Conservation (phyloP, 2,329 filamentous ascomycete species). For the Cucurbitaria berberidis region DNA sequence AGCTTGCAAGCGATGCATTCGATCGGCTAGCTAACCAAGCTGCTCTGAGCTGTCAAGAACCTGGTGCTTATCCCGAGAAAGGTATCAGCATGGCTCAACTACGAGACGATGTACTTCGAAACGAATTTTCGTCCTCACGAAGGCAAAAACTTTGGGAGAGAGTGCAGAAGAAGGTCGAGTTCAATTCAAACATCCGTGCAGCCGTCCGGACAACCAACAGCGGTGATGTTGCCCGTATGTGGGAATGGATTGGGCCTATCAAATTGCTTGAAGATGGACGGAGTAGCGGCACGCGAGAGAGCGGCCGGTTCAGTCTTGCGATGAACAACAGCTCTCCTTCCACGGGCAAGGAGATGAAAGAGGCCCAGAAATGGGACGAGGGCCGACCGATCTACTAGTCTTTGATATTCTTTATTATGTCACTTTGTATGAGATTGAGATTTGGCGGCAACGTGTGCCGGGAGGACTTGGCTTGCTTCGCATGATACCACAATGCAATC, state of each 20-base stretch:
- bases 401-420: slow-evolving; percentile 9
- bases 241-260: slow-evolving; percentile 72
- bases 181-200: slow-evolving; percentile 88
- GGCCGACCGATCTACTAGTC: slow-evolving; percentile 54
- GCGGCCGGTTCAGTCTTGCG: slow-evolving; percentile 43
- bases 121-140: slow-evolving; percentile 76
- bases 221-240: slow-evolving; percentile 65
- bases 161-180: slow-evolving; percentile 84
- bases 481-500: slow-evolving; percentile 40
- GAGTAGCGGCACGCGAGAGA: slow-evolving; percentile 38
- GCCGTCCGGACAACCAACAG: slow-evolving; percentile 69
- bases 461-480: slow-evolving; percentile 14
- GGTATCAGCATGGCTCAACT: slow-evolving; percentile 89
- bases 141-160: slow-evolving; percentile 83
- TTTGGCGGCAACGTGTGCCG: background rate
- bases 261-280: slow-evolving; percentile 54
- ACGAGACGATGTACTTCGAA: slow-evolving; percentile 85
- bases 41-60: slow-evolving; percentile 72
- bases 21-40: slow-evolving; percentile 84
- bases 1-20: slow-evolving; percentile 82
- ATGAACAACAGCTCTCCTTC: slow-evolving; percentile 39
- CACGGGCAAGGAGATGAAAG: slow-evolving; percentile 36
- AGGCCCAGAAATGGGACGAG: slow-evolving; percentile 55
- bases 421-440: slow-evolving; percentile 1
- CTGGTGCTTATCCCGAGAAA: slow-evolving; percentile 69